These are phyloP conservation scores for Dactylellina haptotyla DNA, from an alignment of 2,329 filamentous ascomycete species.

Conservation along the genomic window DNA sequence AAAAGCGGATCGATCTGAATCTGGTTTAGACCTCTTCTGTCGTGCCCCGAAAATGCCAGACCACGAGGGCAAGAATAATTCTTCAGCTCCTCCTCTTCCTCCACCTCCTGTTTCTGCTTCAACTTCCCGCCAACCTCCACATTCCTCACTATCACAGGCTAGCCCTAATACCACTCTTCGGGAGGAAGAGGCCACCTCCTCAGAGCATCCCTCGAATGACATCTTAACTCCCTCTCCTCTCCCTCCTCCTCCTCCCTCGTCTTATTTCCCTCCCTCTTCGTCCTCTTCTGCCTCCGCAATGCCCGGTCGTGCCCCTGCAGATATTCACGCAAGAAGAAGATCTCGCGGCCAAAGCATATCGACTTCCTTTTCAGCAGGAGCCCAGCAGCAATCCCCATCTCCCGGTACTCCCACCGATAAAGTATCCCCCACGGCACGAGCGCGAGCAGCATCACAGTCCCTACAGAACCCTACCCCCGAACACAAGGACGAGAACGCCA, in stretches of 20 bases:
- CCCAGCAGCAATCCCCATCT: conserved; percentile 19
- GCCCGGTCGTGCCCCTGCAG: conserved; percentile 22
- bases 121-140: conserved; percentile 16
- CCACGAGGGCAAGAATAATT: conserved; percentile 30
- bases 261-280: conserved; percentile 15
- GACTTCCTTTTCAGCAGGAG: conserved; percentile 39
- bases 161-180: conserved; percentile 1
- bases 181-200: conserved; percentile 11
- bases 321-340: conserved; percentile 35
- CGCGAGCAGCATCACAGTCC: conserved; percentile 35
- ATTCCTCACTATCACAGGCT: conserved; percentile 34
- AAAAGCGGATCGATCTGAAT: conserved; percentile 21
- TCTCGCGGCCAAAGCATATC: conserved; percentile 52
- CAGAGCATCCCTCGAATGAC: conserved; percentile 27
- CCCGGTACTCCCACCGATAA: conserved; percentile 39
- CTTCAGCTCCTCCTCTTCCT: background rate
- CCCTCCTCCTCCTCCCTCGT: conserved; percentile 1
- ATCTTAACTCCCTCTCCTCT: conserved; percentile 17
- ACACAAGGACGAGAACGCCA: conserved; percentile 26
- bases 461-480: conserved; percentile 32
- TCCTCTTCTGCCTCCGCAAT: conserved; percentile 41
- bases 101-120: conserved; percentile 9
- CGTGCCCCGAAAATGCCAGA: conserved; percentile 33
- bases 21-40: conserved; percentile 21
- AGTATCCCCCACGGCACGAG: conserved; percentile 33